These are phyloP conservation scores for Metroxylon sagu DNA, from an alignment of 176 grass and related monocot genomes.

Conservation along the genomic window DNA sequence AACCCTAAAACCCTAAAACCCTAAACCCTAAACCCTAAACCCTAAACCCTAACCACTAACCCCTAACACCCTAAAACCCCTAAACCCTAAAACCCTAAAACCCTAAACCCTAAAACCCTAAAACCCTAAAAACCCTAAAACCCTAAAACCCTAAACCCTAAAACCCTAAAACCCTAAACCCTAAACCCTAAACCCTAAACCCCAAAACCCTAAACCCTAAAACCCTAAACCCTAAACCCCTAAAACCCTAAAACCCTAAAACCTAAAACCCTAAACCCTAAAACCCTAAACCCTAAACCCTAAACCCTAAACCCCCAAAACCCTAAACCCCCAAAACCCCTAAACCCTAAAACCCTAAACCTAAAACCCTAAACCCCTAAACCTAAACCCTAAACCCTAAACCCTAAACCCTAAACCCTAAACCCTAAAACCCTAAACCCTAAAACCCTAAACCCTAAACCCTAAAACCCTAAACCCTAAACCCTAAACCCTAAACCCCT, in stretches of 20 bases:
- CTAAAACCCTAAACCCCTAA: no score
- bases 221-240: no score
- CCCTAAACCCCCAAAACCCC: no score
- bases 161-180: conserved; percentile 5
- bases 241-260: conserved; percentile 22
- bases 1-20: conserved; percentile 17
- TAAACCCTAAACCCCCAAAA: conserved; percentile 20
- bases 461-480: conserved; percentile 11
- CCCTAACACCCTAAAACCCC: no score
- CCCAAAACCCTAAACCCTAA: conserved; percentile 12
- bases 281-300: conserved; percentile 26
- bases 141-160: conserved; percentile 8
- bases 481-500: no score
- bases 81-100: conserved; percentile 16
- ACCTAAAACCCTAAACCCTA: conserved; percentile 19
- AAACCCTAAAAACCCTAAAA: conserved; percentile 19
- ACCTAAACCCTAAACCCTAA: conserved; percentile 18
- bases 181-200: conserved; percentile 6
- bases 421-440: background rate
- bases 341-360: no score
- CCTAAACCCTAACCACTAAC: conserved; percentile 17
- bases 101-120: conserved; percentile 13
- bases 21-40: conserved; percentile 9
- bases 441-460: conserved; percentile 22
- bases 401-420: conserved; percentile 11